These are phyloP conservation scores for Apiospora hydei DNA, from an alignment of 2,329 filamentous ascomycete species.

Conservation along the genomic window DNA sequence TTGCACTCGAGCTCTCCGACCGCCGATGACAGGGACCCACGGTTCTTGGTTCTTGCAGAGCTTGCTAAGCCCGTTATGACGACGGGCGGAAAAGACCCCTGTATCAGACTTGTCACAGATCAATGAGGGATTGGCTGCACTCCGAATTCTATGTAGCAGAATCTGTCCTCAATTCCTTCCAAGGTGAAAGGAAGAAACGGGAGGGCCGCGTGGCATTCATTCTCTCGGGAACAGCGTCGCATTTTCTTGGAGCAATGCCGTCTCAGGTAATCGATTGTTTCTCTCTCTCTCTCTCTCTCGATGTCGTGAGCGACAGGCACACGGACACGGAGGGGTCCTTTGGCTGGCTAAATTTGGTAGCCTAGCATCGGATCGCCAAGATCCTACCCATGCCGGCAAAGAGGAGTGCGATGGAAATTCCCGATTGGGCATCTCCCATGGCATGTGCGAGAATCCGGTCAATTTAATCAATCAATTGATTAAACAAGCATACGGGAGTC, in stretches of 20 bases:
- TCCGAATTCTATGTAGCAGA: not conserved
- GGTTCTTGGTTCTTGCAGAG: constrained; percentile 13
- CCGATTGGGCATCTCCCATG: not conserved
- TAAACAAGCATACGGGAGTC: not conserved
- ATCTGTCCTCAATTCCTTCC: not conserved
- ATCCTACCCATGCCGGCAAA: not conserved
- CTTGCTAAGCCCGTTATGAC: not conserved
- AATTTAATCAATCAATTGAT: not conserved
- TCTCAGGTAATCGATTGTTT: constrained; percentile 8
- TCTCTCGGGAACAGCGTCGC: too few species aligned
- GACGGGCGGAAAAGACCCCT: not conserved
- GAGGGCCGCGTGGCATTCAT: constrained; percentile 6
- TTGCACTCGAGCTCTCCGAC: not conserved
- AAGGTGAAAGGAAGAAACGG: not conserved
- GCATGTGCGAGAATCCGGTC: not conserved
- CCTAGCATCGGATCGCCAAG: not conserved
- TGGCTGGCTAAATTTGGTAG: not conserved
- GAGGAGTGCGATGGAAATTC: not conserved
- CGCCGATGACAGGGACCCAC: not conserved
- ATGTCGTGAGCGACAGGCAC: not conserved
- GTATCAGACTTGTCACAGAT: constrained; percentile 16
- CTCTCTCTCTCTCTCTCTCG: not conserved
- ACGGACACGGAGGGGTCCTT: not conserved
- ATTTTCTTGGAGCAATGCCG: not conserved
- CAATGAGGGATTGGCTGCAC: not conserved